Conservation (phyloP, 108 stramenopile genomes). For the Mayamaea pseudoterrestris region DNA sequence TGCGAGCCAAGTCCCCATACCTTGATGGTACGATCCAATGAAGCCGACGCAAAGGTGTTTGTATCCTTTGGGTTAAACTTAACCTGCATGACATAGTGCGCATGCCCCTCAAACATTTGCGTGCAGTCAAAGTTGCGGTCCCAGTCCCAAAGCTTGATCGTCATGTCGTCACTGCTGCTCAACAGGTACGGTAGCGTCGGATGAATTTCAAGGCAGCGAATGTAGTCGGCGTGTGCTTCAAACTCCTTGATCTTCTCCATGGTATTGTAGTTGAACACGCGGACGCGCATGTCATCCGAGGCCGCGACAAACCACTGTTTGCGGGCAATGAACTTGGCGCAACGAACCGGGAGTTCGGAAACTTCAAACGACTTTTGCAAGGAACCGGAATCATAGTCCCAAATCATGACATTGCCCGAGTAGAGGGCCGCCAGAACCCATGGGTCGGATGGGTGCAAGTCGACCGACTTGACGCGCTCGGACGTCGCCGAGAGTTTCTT, state of each 20-base stretch:
- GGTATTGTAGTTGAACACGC: constrained; percentile 98
- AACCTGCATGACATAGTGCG: constrained; percentile 99
- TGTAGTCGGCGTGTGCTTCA: constrained; percentile 98
- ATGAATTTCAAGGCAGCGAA: constrained; percentile 95
- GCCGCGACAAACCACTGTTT: constrained; percentile 95
- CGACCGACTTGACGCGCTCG: constrained; percentile 96
- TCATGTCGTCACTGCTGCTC: constrained; percentile 91
- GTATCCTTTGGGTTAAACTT: constrained; percentile 99
- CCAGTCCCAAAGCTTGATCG: constrained; percentile 98
- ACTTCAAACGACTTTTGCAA: constrained; percentile 92
- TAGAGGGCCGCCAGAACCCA: constrained; percentile 97
- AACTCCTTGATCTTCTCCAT: constrained; percentile 97
- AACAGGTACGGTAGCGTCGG: constrained; percentile 91
- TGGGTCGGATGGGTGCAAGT: constrained; percentile 93
- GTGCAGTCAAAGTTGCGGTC: constrained; percentile 91
- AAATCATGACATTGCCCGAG: constrained; percentile 95
- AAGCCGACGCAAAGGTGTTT: constrained; percentile 96
- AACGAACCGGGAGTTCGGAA: constrained; percentile 90
- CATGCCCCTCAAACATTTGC: constrained; percentile 94
- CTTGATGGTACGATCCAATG: constrained; percentile 93
- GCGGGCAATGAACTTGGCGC: constrained; percentile 93
- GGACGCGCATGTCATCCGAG: constrained; percentile 86
- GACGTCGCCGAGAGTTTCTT: constrained; percentile 81
- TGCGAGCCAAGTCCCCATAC: constrained; percentile 92
- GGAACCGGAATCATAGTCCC: constrained; percentile 86